phyloP scores from a whole-genome alignment of 352 stramenopile species.

The Peronosclerospora sorghi region DNA sequence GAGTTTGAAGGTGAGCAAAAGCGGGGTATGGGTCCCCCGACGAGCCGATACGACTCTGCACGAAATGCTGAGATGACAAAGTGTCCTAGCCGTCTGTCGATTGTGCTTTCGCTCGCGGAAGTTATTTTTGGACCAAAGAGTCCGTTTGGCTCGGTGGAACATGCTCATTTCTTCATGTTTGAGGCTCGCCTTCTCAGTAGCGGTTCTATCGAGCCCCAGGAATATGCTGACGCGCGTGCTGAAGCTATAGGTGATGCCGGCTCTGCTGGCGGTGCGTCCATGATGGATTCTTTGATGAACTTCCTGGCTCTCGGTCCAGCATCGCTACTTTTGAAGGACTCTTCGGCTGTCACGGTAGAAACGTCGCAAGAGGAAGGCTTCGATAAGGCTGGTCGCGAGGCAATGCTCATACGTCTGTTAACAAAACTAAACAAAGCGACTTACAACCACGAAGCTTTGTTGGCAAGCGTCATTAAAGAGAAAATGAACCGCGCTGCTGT shows the following conservation, averaged over 20 bases:
- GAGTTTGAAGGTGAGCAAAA: slow-evolving; percentile 82
- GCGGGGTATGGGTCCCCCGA: slow-evolving; percentile 38
- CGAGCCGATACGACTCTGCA: slow-evolving; percentile 66
- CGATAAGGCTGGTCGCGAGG: slow-evolving; percentile 67
- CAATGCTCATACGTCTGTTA: slow-evolving; percentile 77
- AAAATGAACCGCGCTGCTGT: slow-evolving; percentile 78
- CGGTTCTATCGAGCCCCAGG: slow-evolving; percentile 68
- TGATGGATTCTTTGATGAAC: slow-evolving; percentile 86
- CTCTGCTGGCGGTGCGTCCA: slow-evolving; percentile 34
- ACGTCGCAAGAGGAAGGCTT: slow-evolving; percentile 77
- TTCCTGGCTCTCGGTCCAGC: slow-evolving; percentile 71
- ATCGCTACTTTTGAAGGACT: slow-evolving; percentile 37
- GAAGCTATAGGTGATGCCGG: slow-evolving; percentile 37
- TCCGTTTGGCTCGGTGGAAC: slow-evolving; percentile 68
- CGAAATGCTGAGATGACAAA: slow-evolving; percentile 61
- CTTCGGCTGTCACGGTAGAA: slow-evolving; percentile 26
- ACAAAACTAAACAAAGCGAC: slow-evolving; percentile 74
- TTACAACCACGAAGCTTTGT: slow-evolving; percentile 64
- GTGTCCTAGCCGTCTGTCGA: slow-evolving; percentile 72
- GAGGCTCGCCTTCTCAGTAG: slow-evolving; percentile 77
- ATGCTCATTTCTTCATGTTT: slow-evolving; percentile 87
- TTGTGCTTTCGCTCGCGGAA: slow-evolving; percentile 72
- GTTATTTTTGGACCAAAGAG: slow-evolving; percentile 62
- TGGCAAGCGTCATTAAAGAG: slow-evolving; percentile 60
- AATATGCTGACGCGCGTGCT: slow-evolving; percentile 66